phyloP scores from a whole-genome alignment of 805 yeast species.

The Maudiozyma saulgeensis region DNA sequence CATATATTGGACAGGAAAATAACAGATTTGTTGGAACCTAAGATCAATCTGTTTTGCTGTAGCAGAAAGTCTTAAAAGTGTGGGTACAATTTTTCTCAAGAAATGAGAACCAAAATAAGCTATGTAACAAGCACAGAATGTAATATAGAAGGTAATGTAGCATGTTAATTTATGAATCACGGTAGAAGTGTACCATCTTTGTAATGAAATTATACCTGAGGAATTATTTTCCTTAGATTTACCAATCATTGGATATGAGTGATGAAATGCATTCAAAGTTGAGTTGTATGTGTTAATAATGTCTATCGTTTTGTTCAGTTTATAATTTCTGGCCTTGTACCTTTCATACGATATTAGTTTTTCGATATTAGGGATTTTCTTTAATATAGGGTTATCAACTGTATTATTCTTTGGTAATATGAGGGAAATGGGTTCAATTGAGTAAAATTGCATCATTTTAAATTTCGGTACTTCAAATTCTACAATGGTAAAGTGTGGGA shows the following conservation, averaged over 20 bases:
- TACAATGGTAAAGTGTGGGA: constrained; percentile 29
- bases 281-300: constrained; percentile 19
- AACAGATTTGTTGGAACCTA: constrained; percentile 63
- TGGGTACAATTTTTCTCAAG: constrained; percentile 11
- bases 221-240: neutral
- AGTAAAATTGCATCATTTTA: constrained; percentile 62
- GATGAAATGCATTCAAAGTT: constrained; percentile 13
- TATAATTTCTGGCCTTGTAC: constrained; percentile 7
- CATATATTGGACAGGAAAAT: constrained; percentile 70
- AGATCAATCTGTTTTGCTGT: constrained; percentile 73
- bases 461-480: constrained; percentile 67
- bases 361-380: constrained; percentile 6
- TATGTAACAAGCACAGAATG: constrained; percentile 6
- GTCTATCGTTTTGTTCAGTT: constrained; percentile 11
- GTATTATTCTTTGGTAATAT: constrained; percentile 33
- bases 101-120: constrained; percentile 12
- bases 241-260: constrained; percentile 7
- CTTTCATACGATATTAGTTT: constrained; percentile 9
- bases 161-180: neutral
- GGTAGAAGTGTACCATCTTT: constrained; percentile 1
- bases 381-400: constrained; percentile 18
- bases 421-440: constrained; percentile 62
- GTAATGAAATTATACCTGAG: neutral
- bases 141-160: constrained; percentile 3
- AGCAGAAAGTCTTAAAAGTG: constrained; percentile 36